Conservation (phyloP, 768 basidiomycete species). For the Tricholoma bakamatsutake region DNA sequence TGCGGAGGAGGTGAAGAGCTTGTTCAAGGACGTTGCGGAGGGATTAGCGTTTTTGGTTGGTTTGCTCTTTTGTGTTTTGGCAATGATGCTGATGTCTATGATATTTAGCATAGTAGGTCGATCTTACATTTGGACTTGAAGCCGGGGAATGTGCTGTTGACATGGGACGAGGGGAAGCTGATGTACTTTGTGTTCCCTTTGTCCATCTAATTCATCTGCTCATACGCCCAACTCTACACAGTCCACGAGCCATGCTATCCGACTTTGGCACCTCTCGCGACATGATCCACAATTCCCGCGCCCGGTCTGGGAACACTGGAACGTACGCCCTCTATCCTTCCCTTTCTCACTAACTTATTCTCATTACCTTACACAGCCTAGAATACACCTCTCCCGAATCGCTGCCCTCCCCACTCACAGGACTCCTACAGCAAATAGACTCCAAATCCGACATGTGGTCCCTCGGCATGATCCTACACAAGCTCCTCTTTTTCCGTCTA, state of each 20-base stretch:
- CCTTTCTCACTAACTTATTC: neutral
- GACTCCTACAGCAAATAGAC: constrained; percentile 63
- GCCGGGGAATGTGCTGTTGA: constrained; percentile 88
- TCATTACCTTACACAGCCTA: constrained; percentile 36
- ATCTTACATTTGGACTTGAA: constrained; percentile 93
- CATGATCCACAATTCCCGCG: constrained; percentile 64
- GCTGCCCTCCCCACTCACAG: constrained; percentile 60
- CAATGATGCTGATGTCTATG: constrained; percentile 1
- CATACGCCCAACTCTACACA: constrained; percentile 21
- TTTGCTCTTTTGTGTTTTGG: neutral
- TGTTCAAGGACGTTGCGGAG: constrained; percentile 83
- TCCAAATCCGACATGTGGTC: constrained; percentile 98
- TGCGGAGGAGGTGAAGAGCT: constrained; percentile 72
- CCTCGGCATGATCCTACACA: constrained; percentile 93
- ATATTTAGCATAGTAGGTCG: constrained; percentile 63
- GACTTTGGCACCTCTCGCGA: constrained; percentile 95
- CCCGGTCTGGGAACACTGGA: constrained; percentile 90
- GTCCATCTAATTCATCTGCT: neutral
- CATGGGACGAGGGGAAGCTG: constrained; percentile 82
- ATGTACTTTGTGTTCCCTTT: constrained; percentile 44
- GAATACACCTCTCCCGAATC: constrained; percentile 91
- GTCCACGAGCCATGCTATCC: constrained; percentile 90
- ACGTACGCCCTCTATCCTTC: constrained; percentile 47
- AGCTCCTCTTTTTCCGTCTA: constrained; percentile 84
- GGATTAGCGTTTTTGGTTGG: constrained; percentile 83